A percentile compares a stretch with the other conserved stretches of the same genome.
These are phyloP conservation scores for Teunomyces cretensis DNA, from an alignment of 805 yeast species.

Conservation along the genomic window DNA sequence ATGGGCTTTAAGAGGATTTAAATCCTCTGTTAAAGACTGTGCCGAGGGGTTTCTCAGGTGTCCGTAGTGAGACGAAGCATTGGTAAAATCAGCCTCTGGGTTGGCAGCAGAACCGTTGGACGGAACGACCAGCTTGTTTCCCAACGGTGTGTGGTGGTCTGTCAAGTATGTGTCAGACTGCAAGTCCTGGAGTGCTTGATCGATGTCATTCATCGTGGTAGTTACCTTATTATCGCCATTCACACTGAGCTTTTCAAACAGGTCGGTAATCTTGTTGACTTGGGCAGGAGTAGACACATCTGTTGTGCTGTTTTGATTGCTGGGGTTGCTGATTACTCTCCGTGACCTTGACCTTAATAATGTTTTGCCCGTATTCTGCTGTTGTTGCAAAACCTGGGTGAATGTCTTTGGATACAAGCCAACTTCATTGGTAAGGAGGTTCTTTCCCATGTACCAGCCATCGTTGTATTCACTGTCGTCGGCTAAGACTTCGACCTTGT, in stretches of 20 bases:
- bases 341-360: constrained; percentile 57
- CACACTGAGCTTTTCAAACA: constrained; percentile 6
- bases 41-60: constrained; percentile 11
- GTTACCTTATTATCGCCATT: constrained; percentile 32
- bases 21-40: constrained; percentile 19
- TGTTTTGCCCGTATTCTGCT: constrained; percentile 13
- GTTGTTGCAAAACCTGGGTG: constrained; percentile 51
- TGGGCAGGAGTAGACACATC: not conserved
- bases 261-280: constrained; percentile 9
- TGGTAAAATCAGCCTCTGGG: not conserved
- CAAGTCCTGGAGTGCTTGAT: constrained; percentile 67
- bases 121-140: not conserved
- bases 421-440: constrained; percentile 65
- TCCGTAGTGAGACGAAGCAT: not conserved
- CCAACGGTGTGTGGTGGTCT: not conserved
- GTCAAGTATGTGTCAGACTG: constrained; percentile 25
- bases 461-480: constrained; percentile 93
- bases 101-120: not conserved
- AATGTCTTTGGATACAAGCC: constrained; percentile 92
- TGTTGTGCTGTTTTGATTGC: constrained; percentile 1
- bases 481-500: constrained; percentile 81
- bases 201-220: constrained; percentile 67
- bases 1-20: constrained; percentile 50
- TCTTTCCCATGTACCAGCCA: constrained; percentile 95
- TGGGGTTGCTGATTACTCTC: constrained; percentile 26